Percentiles rank a stretch among this genome's conserved stretches.
Evolutionary conservation across 2,329 filamentous ascomycete species (phyloP).

Genomic region (Magnaporthiopsis poae): DNA sequence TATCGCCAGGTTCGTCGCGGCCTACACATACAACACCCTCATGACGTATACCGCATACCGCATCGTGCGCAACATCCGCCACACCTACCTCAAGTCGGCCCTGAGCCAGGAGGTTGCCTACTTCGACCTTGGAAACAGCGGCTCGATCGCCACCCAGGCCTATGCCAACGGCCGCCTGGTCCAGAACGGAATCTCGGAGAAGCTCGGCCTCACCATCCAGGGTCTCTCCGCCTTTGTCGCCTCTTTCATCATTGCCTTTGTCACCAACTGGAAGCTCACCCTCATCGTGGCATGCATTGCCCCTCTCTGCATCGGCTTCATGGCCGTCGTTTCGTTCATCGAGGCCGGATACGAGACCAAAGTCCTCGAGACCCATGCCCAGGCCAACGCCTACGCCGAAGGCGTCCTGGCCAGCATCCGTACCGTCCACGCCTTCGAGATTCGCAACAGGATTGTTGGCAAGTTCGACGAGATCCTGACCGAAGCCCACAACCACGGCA

Average conservation of each 20-base stretch:
- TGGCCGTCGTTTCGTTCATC: slow-evolving; percentile 16
- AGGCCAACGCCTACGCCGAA: slow-evolving; percentile 36
- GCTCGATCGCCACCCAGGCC: slow-evolving; percentile 30
- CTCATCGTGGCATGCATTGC: slow-evolving; percentile 35
- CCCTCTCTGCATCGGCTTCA: slow-evolving; percentile 32
- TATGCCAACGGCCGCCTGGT: slow-evolving; percentile 30
- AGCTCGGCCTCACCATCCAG: slow-evolving; percentile 25
- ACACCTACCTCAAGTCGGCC: slow-evolving; percentile 21
- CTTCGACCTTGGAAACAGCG: slow-evolving; percentile 36
- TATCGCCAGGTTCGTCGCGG: slow-evolving; percentile 36
- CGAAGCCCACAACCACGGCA: slow-evolving; percentile 26
- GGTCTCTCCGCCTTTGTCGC: slow-evolving; percentile 24
- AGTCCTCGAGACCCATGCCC: slow-evolving; percentile 16
- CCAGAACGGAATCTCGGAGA: slow-evolving; percentile 26
- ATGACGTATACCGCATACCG: slow-evolving; percentile 20
- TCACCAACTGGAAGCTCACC: slow-evolving; percentile 29
- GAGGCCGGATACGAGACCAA: slow-evolving; percentile 32
- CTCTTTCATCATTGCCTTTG: slow-evolving; percentile 26
- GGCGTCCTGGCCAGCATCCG: slow-evolving; percentile 39
- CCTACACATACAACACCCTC: slow-evolving; percentile 29
- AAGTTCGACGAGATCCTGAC: slow-evolving; percentile 34
- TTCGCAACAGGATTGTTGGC: slow-evolving; percentile 20
- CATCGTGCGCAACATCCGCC: slow-evolving; percentile 13
- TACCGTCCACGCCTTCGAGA: slow-evolving; percentile 36
- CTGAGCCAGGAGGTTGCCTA: slow-evolving; percentile 45